Percentiles rank a stretch among this genome's conserved stretches.
phyloP scores from a whole-genome alignment of 1,139 yeast species.

The Geotrichum phurueaensis region DNA sequence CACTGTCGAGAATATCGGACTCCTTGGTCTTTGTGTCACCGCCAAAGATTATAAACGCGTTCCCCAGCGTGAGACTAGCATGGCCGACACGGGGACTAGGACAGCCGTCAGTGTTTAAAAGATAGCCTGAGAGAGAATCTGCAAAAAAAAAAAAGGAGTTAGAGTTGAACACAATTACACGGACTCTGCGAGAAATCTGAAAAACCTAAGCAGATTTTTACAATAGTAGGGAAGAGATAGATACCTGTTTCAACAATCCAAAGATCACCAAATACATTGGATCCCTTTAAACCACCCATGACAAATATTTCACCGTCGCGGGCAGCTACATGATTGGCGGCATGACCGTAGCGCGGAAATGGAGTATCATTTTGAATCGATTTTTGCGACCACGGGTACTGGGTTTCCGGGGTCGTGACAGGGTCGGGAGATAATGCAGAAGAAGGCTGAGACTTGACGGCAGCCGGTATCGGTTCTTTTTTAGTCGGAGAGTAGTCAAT shows the following conservation, averaged over 20 bases:
- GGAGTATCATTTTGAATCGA: conserved; percentile 67
- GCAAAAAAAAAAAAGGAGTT: conserved; percentile 3
- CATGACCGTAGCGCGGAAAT: conserved; percentile 91
- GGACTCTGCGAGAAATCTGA: neutral
- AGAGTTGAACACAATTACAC: conserved; percentile 8
- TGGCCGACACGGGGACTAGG: conserved; percentile 98
- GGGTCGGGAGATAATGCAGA: conserved; percentile 4
- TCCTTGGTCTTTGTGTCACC: conserved; percentile 91
- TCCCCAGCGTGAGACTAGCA: conserved; percentile 85
- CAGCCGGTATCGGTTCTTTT: neutral
- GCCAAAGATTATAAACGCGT: conserved; percentile 91
- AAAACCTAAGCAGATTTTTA: neutral
- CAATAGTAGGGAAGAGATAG: conserved; percentile 6
- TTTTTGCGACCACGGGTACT: conserved; percentile 69
- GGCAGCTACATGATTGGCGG: conserved; percentile 71
- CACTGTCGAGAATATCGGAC: conserved; percentile 73
- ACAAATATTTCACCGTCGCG: conserved; percentile 71
- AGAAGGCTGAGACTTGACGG: neutral
- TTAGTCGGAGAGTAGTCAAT: conserved; percentile 3
- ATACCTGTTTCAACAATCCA: conserved; percentile 54
- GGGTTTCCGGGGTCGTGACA: conserved; percentile 28
- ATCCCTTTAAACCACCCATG: conserved; percentile 94
- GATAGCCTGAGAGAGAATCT: conserved; percentile 48
- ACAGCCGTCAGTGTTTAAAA: conserved; percentile 62
- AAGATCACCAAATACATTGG: conserved; percentile 88